Evolutionary conservation across 805 yeast genomes (phyloP).

Genomic region (Pichia heedii): DNA sequence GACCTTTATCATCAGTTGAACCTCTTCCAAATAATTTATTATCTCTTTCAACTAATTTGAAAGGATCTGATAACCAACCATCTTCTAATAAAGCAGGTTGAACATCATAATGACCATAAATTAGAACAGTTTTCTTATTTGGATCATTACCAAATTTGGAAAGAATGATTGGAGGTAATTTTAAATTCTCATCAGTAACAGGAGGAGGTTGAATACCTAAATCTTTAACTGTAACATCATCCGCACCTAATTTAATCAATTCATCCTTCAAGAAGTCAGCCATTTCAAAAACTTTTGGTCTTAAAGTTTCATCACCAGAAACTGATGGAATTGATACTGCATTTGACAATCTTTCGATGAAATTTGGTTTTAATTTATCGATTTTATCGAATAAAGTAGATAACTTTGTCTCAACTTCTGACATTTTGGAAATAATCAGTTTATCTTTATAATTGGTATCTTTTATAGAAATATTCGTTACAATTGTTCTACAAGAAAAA

Average conservation of each 20-base stretch:
- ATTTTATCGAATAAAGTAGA: conserved; percentile 46
- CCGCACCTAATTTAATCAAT: conserved; percentile 64
- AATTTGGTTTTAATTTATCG: conserved; percentile 65
- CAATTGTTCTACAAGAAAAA: too few species aligned
- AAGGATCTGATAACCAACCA: conserved; percentile 96
- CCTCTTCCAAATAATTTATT: conserved; percentile 85
- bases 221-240: conserved; percentile 72
- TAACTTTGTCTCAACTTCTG: conserved; percentile 21
- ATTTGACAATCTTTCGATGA: conserved; percentile 59
- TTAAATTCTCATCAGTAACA: conserved; percentile 52
- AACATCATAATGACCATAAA: conserved; percentile 97
- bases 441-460: neutral
- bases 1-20: conserved; percentile 96
- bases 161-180: conserved; percentile 91
- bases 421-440: conserved; percentile 2
- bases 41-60: conserved; percentile 59
- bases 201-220: conserved; percentile 93
- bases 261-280: conserved; percentile 71
- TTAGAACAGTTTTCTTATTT: conserved; percentile 74
- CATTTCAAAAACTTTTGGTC: conserved; percentile 87
- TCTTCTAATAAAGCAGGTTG: conserved; percentile 91
- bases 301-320: conserved; percentile 78
- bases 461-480: too few species aligned
- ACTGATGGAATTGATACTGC: conserved; percentile 97
- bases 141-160: conserved; percentile 82